Base-by-base conservation (phyloP, 1,284 basidiomycete genomes). In the Xerocomus nothofagi region DNA sequence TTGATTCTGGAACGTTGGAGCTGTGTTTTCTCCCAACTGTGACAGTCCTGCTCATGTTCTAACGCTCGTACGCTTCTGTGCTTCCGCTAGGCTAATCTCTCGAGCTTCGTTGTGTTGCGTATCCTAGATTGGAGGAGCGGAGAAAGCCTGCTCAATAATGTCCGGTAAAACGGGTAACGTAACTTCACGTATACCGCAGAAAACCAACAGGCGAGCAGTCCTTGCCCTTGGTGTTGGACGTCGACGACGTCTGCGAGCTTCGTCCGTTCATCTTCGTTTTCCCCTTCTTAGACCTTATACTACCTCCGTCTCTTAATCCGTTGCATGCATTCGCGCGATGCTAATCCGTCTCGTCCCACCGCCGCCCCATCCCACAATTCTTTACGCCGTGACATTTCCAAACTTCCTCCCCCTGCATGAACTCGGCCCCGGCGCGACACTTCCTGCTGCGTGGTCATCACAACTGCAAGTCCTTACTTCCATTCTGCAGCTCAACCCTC, bases 341-440 rank as follows among this genome's bases (percentile, higher is more conserved):
- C 73, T 86, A 51, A 80, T 91, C 55, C 79, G 80, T 60, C 78
- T 92, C 51, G 65, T 86, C 42, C 80, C 80, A 14, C 71, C 75
- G 1, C 61, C 73, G 2, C 71, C 77, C 2, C 73, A 81, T 37
- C 80, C 86, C 15, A 81, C 82, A 38, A 81, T 93, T 60, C 79
- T 88, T 63, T 90, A 91, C 70, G 81, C 78, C 26, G 69, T 91
- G 44, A 67, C 80, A 27, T 83, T 88, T 53, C 73, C 77, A 7
- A 68, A 70, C 17, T 68, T 77, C 53, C 74, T 85, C 18, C 78
- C 82, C n/a, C 60, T 70, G 3, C 55, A 44, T n/a, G 60, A 68
- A 38, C 61, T 82, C 4, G 46, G 47, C 23, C 64, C 82, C 6
- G 23, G 36, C n/a, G 49, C 62, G 3, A 71, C 75, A 30, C 60